Evolutionary conservation across 441 rosid genomes (phyloP).

Genomic region (Populus hybrid): DNA sequence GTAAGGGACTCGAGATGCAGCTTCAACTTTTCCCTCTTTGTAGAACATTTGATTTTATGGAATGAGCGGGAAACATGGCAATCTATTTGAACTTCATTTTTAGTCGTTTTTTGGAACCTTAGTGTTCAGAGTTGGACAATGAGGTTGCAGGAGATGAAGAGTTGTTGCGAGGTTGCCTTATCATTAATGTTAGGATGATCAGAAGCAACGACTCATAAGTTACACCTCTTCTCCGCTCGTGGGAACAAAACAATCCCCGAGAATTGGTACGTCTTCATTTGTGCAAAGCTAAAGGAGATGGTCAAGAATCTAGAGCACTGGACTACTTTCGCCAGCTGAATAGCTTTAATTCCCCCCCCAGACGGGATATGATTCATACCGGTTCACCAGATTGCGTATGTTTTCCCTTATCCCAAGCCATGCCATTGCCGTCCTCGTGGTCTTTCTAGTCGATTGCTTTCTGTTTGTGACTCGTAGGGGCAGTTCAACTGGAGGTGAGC

Average conservation of each 20-base stretch:
- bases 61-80: background rate
- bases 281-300: too few species aligned
- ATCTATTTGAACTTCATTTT: background rate
- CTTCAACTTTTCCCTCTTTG: background rate
- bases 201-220: too few species aligned
- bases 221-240: too few species aligned
- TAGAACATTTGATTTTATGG: background rate
- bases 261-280: too few species aligned
- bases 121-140: background rate
- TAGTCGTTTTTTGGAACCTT: background rate
- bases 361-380: too few species aligned
- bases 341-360: too few species aligned
- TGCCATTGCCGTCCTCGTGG: too few species aligned
- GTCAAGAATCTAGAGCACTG: too few species aligned
- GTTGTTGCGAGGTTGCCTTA: background rate
- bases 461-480: background rate
- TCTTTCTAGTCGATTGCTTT: background rate
- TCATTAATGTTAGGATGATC: background rate
- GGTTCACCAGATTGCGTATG: too few species aligned
- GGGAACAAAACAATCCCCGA: too few species aligned
- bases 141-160: background rate
- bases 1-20: background rate
- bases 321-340: too few species aligned
- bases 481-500: background rate
- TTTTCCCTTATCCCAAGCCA: too few species aligned